A percentile compares a stretch with the other conserved stretches of the same genome.
These are phyloP conservation scores for Phialocephala sp. DNA, from an alignment of 2,329 filamentous ascomycete species.

Conservation along the genomic window DNA sequence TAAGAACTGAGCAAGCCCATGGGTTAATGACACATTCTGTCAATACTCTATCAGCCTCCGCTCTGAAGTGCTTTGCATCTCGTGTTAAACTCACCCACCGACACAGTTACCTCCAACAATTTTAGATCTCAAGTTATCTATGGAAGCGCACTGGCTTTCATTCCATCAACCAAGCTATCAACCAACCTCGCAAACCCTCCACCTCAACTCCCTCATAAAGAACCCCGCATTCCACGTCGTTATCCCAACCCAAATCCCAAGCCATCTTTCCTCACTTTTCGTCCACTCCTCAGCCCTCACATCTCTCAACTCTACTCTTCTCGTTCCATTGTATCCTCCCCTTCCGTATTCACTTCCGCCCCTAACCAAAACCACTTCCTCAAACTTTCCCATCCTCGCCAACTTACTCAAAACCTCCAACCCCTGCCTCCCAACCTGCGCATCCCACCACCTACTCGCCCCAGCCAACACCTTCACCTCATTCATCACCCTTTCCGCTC, in stretches of 20 bases:
- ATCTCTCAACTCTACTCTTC: background rate
- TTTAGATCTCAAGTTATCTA: no score
- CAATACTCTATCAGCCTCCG: background rate
- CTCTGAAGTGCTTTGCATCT: background rate
- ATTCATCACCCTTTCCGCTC: no score
- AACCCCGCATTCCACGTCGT: background rate
- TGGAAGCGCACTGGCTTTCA: no score
- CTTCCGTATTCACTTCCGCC: background rate
- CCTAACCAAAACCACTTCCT: background rate
- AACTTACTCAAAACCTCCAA: background rate
- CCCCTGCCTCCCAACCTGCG: background rate
- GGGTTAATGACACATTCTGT: background rate
- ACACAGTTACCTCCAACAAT: no score
- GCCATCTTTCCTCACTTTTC: no score
- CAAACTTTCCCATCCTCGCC: background rate
- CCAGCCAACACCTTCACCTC: background rate
- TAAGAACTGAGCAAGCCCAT: conserved; percentile 11
- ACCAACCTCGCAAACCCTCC: background rate
- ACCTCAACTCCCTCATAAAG: background rate
- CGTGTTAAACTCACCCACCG: no score
- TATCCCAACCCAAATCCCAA: background rate
- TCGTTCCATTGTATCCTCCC: background rate
- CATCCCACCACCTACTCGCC: background rate
- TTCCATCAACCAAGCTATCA: background rate
- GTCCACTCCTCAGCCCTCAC: background rate